Evolutionary conservation across 2,329 filamentous ascomycete genomes (phyloP).

Genomic region (Trichoderma afroharzianum): DNA sequence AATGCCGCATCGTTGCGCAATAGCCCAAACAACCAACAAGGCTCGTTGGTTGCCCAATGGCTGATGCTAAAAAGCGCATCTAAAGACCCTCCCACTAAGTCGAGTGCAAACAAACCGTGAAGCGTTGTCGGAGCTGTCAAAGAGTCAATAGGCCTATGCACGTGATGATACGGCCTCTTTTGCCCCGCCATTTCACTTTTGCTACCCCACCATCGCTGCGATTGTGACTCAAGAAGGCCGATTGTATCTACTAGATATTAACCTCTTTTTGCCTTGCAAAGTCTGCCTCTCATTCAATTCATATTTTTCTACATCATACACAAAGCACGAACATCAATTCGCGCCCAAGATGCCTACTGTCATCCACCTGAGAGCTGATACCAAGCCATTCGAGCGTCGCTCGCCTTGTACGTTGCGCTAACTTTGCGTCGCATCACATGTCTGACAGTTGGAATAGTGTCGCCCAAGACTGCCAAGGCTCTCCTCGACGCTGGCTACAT

Average conservation of each 20-base stretch:
- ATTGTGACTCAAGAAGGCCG: neutral
- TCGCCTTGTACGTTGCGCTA: neutral
- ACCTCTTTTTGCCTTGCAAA: neutral
- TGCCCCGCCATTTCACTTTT: neutral
- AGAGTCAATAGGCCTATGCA: neutral
- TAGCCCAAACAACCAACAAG: neutral
- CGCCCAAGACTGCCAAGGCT: slow-evolving; percentile 27
- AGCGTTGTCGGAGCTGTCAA: slow-evolving; percentile 3
- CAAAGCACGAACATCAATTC: neutral
- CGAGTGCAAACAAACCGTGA: neutral
- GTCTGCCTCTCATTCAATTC: neutral
- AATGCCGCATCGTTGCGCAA: neutral
- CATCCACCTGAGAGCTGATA: neutral
- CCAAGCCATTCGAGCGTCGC: neutral
- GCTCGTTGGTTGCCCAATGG: neutral
- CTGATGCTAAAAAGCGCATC: neutral
- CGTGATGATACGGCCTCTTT: neutral
- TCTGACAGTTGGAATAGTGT: neutral
- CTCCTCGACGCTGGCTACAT: slow-evolving; percentile 66
- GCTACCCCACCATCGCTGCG: neutral
- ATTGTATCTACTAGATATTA: neutral
- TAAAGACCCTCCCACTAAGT: neutral
- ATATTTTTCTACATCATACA: neutral
- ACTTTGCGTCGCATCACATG: neutral
- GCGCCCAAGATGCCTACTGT: neutral